phyloP scores from a whole-genome alignment of 2,329 filamentous ascomycete species.

The Botryotinia convoluta region DNA sequence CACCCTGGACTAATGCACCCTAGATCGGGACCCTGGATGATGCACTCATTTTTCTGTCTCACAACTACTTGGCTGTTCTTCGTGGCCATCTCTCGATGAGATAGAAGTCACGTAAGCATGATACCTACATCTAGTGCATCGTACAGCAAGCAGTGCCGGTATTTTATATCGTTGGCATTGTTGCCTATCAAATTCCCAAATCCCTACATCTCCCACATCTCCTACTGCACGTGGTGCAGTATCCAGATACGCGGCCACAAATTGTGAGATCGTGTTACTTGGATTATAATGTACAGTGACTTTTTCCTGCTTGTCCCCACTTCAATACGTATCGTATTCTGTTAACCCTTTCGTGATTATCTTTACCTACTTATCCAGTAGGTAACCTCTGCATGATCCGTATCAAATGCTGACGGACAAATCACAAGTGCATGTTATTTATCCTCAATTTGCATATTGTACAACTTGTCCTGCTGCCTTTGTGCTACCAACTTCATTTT shows the following conservation, averaged over 20 bases:
- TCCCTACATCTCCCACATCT: slow-evolving; percentile 1
- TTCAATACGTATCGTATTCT: slow-evolving; percentile 1
- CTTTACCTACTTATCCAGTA: not conserved
- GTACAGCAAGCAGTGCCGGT: slow-evolving; percentile 9
- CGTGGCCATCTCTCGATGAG: slow-evolving; percentile 15
- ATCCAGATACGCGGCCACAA: slow-evolving; percentile 22
- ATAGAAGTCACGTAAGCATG: slow-evolving; percentile 17
- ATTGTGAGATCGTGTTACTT: slow-evolving; percentile 16
- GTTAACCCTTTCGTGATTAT: not conserved
- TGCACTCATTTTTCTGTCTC: not conserved
- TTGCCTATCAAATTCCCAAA: slow-evolving; percentile 7
- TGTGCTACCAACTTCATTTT: slow-evolving; percentile 2
- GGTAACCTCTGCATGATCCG: not conserved
- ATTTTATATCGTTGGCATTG: not conserved
- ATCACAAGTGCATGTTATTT: not conserved
- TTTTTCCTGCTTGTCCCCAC: slow-evolving; percentile 9
- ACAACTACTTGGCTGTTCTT: slow-evolving; percentile 18
- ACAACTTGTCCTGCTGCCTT: slow-evolving; percentile 12
- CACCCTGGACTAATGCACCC: slow-evolving; percentile 5
- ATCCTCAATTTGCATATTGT: slow-evolving; percentile 8
- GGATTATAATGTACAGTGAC: not conserved
- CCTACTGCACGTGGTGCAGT: slow-evolving; percentile 17
- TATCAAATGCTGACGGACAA: slow-evolving; percentile 9
- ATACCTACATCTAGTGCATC: slow-evolving; percentile 12
- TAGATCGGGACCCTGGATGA: slow-evolving; percentile 16